These are phyloP conservation scores for Deakozyma indianensis DNA, from an alignment of 805 yeast species.

Conservation along the genomic window DNA sequence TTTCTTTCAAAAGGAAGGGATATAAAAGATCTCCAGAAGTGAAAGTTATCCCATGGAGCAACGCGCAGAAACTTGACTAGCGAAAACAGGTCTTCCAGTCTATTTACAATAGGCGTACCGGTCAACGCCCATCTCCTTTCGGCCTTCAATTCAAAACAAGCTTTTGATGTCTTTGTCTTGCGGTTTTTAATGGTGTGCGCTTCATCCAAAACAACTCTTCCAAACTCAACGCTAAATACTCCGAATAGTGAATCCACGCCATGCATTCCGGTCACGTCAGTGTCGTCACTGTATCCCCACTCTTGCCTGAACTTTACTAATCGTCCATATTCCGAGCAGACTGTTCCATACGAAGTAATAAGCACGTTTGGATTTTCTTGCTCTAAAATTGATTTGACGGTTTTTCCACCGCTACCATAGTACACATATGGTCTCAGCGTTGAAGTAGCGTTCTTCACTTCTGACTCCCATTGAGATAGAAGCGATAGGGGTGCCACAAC, in stretches of 20 bases:
- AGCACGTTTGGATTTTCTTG: conserved; percentile 51
- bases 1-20: conserved; percentile 71
- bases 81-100: conserved; percentile 76
- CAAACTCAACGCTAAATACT: conserved; percentile 56
- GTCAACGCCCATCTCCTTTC: conserved; percentile 72
- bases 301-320: conserved; percentile 13
- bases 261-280: conserved; percentile 7
- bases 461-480: conserved; percentile 82
- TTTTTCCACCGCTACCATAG: conserved; percentile 38
- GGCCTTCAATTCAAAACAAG: conserved; percentile 53
- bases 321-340: conserved; percentile 59
- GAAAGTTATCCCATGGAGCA: conserved; percentile 82
- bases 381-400: conserved; percentile 7
- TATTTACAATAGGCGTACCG: conserved; percentile 85
- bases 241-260: conserved; percentile 25
- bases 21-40: conserved; percentile 78
- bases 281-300: conserved; percentile 10
- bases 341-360: conserved; percentile 78
- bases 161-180: conserved; percentile 62
- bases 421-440: conserved; percentile 33
- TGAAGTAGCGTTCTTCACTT: conserved; percentile 40
- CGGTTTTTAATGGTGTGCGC: conserved; percentile 82
- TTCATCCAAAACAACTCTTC: conserved; percentile 72
- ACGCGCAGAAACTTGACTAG: conserved; percentile 56
- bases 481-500: conserved; percentile 84